Percentiles rank a stretch among this genome's conserved stretches.
phyloP scores from a whole-genome alignment of 1,284 basidiomycete genomes.

The Naganishia liquefaciens region DNA sequence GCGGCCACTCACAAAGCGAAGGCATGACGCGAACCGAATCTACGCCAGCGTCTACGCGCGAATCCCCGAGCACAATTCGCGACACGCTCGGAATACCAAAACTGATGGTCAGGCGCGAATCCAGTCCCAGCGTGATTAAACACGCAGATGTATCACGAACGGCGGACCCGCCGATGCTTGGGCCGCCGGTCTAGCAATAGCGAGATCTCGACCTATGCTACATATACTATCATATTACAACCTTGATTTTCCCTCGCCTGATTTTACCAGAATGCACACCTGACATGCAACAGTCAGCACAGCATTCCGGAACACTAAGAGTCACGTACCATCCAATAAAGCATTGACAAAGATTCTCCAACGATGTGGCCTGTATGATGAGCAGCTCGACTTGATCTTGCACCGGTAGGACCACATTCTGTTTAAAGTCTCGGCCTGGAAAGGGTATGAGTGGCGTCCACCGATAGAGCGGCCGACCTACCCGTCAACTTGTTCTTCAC shows the following conservation, averaged over 20 bases:
- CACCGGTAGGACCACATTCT: constrained; percentile 70
- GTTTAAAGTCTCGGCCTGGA: constrained; percentile 84
- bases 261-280: constrained; percentile 32
- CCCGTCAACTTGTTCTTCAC: constrained; percentile 91
- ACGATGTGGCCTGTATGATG: constrained; percentile 82
- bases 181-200: constrained; percentile 6
- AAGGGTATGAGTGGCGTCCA: background rate
- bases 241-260: background rate
- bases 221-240: constrained; percentile 3
- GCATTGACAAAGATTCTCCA: constrained; percentile 92
- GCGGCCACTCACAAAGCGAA: constrained; percentile 15
- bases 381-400: constrained; percentile 82
- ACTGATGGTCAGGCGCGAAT: constrained; percentile 14
- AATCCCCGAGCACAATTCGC: constrained; percentile 1
- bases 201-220: background rate
- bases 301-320: background rate
- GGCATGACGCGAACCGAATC: constrained; percentile 9
- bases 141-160: background rate
- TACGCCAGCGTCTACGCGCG: background rate
- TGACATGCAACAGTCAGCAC: background rate
- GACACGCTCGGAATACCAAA: constrained; percentile 4
- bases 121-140: constrained; percentile 17
- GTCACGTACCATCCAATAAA: constrained; percentile 82
- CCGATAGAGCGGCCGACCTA: constrained; percentile 46
- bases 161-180: constrained; percentile 9